phyloP scores from a whole-genome alignment of 441 rosid species.

The Adansonia madagascariensis region DNA sequence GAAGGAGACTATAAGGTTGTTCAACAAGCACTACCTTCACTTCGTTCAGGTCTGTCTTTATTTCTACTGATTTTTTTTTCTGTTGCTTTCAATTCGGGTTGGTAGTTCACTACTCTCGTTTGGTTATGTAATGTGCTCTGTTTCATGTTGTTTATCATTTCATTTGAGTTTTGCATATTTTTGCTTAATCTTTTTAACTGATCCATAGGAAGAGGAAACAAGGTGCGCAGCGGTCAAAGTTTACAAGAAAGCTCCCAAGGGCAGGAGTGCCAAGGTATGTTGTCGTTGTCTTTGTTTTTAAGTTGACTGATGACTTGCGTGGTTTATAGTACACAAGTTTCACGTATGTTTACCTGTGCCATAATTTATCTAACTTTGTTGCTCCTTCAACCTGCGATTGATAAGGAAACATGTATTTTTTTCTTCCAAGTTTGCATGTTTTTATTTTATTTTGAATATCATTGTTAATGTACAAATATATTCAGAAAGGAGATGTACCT shows the following conservation, averaged over 20 bases:
- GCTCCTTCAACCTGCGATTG: background rate
- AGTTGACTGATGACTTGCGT: background rate
- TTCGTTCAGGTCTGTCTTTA: conserved; percentile 61
- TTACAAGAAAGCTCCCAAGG: conserved; percentile 34
- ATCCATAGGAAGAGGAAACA: conserved; percentile 59
- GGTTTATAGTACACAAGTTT: background rate
- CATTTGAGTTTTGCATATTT: background rate
- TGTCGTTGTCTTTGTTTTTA: background rate
- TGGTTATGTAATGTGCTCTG: background rate
- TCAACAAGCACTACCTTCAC: conserved; percentile 83
- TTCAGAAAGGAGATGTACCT: conserved; percentile 45
- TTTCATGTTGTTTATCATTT: background rate
- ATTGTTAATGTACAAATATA: conserved; percentile 13
- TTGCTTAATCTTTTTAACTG: background rate
- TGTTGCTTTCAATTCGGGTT: background rate
- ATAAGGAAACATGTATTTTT: background rate
- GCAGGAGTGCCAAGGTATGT: conserved; percentile 44
- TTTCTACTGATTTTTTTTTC: background rate
- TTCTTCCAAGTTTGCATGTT: background rate
- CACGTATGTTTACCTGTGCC: background rate
- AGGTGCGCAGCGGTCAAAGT: conserved; percentile 45
- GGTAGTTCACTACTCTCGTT: background rate
- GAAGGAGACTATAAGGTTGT: conserved; percentile 65
- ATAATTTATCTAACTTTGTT: background rate
- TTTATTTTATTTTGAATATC: conserved; percentile 3